phyloP scores from a whole-genome alignment of 768 basidiomycete genomes.

The Psilocybe cubensis region DNA sequence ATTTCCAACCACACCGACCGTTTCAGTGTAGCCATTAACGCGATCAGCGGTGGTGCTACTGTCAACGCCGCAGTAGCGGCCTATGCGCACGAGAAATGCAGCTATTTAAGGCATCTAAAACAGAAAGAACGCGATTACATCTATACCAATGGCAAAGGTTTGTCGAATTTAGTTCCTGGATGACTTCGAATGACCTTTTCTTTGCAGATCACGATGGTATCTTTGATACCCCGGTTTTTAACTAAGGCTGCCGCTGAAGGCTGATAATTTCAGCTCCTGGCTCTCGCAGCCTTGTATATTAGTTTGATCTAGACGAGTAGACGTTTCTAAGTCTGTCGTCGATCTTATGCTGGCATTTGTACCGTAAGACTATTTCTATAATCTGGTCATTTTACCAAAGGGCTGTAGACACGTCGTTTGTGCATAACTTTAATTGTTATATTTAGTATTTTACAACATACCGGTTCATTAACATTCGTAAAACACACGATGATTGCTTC shows the following conservation, averaged over 20 bases:
- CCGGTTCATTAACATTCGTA: too few species aligned
- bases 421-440: too few species aligned
- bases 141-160: slow-evolving; percentile 59
- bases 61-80: slow-evolving; percentile 58
- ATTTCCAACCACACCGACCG: slow-evolving; percentile 69
- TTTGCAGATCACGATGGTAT: slow-evolving; percentile 44
- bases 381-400: too few species aligned
- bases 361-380: too few species aligned
- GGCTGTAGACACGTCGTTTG: too few species aligned
- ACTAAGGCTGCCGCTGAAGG: too few species aligned
- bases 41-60: slow-evolving; percentile 57
- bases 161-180: slow-evolving; percentile 1
- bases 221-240: slow-evolving; percentile 52
- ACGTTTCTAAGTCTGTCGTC: too few species aligned
- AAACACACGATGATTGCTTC: background rate
- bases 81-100: slow-evolving; percentile 59
- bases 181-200: background rate
- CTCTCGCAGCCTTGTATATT: too few species aligned
- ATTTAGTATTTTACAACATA: too few species aligned
- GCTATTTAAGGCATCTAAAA: slow-evolving; percentile 60
- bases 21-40: slow-evolving; percentile 65
- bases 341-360: too few species aligned
- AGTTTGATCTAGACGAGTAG: too few species aligned
- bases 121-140: slow-evolving; percentile 68
- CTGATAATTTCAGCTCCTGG: too few species aligned